Percentiles rank a stretch among this genome's conserved stretches.
Conservation (phyloP, 768 basidiomycete genomes). For the Termitomyces sp. region DNA sequence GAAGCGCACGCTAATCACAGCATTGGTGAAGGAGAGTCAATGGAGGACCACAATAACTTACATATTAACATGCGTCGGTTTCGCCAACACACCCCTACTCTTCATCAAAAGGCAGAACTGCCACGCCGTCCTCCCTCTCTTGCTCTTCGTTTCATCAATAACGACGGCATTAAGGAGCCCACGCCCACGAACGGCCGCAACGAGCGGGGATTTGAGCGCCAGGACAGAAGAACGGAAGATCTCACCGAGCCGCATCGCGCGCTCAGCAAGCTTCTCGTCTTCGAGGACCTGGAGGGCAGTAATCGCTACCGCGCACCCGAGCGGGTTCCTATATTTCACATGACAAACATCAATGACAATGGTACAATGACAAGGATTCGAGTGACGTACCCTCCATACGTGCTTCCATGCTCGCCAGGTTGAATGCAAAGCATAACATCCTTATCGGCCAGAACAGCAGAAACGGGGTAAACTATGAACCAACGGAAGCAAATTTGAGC, state of each 20-base stretch:
- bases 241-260: slow-evolving; percentile 76
- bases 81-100: slow-evolving; percentile 88
- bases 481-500: slow-evolving; percentile 19
- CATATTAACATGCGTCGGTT: slow-evolving; percentile 96
- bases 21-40: not conserved
- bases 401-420: slow-evolving; percentile 95
- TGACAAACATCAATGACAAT: not conserved
- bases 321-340: slow-evolving; percentile 65
- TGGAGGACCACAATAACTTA: slow-evolving; percentile 34
- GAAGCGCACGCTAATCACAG: slow-evolving; percentile 77
- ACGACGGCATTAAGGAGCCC: slow-evolving; percentile 93
- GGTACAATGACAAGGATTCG: not conserved
- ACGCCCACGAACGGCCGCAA: slow-evolving; percentile 77
- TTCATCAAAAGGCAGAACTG: slow-evolving; percentile 92
- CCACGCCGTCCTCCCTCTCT: slow-evolving; percentile 86
- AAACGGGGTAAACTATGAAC: slow-evolving; percentile 98
- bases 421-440: slow-evolving; percentile 94
- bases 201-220: slow-evolving; percentile 63
- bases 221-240: slow-evolving; percentile 67
- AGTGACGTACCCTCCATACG: slow-evolving; percentile 80
- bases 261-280: slow-evolving; percentile 80
- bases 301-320: slow-evolving; percentile 95
- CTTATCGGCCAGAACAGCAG: slow-evolving; percentile 86
- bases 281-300: slow-evolving; percentile 89
- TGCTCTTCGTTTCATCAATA: slow-evolving; percentile 79